Percentiles rank a stretch among this genome's conserved stretches.
Evolutionary conservation across 1,284 basidiomycete species (phyloP).

Genomic region (Melampsora larici-populina): DNA sequence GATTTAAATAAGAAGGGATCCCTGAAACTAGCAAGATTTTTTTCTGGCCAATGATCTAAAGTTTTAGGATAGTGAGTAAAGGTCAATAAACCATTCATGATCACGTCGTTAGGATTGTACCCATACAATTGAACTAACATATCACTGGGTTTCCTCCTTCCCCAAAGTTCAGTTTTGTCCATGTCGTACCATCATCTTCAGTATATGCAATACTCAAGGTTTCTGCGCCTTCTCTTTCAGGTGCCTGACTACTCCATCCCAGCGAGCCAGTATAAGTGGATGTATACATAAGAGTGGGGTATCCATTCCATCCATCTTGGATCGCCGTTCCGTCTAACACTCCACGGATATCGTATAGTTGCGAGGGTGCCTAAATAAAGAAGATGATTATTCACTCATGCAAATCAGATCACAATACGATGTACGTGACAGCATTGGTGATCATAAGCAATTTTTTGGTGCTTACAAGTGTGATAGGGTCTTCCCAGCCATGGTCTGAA

Average conservation of each 20-base stretch:
- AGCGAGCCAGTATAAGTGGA: conserved; percentile 46
- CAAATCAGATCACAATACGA: background rate
- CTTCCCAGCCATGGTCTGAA: conserved; percentile 42
- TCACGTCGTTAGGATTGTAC: too few relatives aligned
- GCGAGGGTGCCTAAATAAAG: conserved; percentile 43
- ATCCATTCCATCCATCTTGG: conserved; percentile 46
- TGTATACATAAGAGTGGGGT: conserved; percentile 48
- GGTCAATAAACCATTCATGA: too few relatives aligned
- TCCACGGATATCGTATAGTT: conserved; percentile 49
- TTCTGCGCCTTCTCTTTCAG: conserved; percentile 47
- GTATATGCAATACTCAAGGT: conserved; percentile 48
- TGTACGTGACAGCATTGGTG: background rate
- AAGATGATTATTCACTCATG: too few relatives aligned
- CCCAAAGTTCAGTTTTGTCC: conserved; percentile 47
- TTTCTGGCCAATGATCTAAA: conserved; percentile 39
- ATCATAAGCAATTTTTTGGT: too few relatives aligned
- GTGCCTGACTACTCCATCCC: conserved; percentile 43
- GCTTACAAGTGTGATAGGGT: conserved; percentile 46
- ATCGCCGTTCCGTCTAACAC: conserved; percentile 49
- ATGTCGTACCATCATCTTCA: conserved; percentile 46
- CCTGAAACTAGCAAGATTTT: conserved; percentile 46
- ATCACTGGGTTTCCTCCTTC: conserved; percentile 47
- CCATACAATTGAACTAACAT: too few relatives aligned
- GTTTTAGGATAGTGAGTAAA: background rate
- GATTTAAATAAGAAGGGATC: conserved; percentile 49